phyloP scores from a whole-genome alignment of 108 stramenopile genomes.

The Nitzschia putrida region DNA sequence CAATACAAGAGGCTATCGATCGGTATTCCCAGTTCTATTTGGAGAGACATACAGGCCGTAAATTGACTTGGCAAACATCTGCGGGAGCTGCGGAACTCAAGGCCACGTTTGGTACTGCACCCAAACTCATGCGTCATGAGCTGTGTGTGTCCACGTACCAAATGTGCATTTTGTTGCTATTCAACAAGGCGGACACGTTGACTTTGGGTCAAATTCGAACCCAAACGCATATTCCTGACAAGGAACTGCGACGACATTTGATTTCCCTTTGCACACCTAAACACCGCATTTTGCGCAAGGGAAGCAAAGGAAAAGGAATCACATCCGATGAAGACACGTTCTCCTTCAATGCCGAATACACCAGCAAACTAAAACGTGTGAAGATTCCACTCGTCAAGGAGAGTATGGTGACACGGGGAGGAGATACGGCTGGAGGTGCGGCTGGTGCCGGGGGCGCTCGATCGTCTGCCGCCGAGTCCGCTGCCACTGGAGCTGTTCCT shows the following conservation, averaged over 20 bases:
- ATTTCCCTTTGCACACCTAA: conserved; percentile 95
- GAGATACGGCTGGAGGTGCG: conserved; percentile 27
- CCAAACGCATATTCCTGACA: conserved; percentile 85
- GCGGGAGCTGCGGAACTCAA: conserved; percentile 90
- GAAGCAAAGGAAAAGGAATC: conserved; percentile 90
- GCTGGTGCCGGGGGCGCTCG: conserved; percentile 27
- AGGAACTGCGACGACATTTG: conserved; percentile 91
- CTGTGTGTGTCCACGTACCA: conserved; percentile 95
- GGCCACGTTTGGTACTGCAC: conserved; percentile 70
- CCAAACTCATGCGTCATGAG: conserved; percentile 80
- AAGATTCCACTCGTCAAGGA: conserved; percentile 93
- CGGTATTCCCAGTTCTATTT: conserved; percentile 91
- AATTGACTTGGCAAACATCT: conserved; percentile 94
- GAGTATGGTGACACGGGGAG: conserved; percentile 31
- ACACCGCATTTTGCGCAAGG: conserved; percentile 89
- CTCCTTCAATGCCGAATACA: conserved; percentile 88
- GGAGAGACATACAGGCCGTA: conserved; percentile 89
- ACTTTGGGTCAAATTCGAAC: conserved; percentile 82
- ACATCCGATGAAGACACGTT: conserved; percentile 88
- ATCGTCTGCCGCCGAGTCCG: conserved; percentile 35
- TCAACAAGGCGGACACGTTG: conserved; percentile 82
- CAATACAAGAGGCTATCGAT: conserved; percentile 75
- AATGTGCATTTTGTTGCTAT: conserved; percentile 97
- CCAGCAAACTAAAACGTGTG: conserved; percentile 87
- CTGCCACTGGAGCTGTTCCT: conserved; percentile 68